Conservation (phyloP, 441 rosid genomes). For the Cnidoscolus chayamansa region DNA sequence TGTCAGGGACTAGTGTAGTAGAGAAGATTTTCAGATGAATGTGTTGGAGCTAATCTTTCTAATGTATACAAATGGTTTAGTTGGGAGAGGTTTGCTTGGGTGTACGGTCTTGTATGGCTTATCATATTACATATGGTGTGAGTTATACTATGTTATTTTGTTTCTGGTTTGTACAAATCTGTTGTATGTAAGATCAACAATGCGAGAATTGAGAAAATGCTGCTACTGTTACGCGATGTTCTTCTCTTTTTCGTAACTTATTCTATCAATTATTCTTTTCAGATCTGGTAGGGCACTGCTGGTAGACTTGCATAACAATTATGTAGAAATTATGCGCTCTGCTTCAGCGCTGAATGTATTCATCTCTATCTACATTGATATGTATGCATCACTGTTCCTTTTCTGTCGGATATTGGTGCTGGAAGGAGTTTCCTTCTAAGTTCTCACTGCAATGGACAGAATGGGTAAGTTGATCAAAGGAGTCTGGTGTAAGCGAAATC, state of each 20-base stretch:
- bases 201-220: background rate
- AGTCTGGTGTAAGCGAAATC: no score
- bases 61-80: conserved; percentile 30
- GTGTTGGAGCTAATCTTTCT: conserved; percentile 16
- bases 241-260: background rate
- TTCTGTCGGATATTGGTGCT: no score
- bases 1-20: conserved; percentile 38
- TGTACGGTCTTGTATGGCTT: conserved; percentile 13
- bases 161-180: conserved; percentile 3
- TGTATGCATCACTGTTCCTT: no score
- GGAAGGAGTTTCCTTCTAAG: no score
- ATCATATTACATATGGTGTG: conserved; percentile 17
- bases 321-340: no score
- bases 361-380: no score
- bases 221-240: background rate
- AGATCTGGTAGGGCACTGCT: no score
- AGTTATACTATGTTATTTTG: conserved; percentile 10
- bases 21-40: conserved; percentile 33
- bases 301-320: no score
- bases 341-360: no score
- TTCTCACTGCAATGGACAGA: no score
- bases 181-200: conserved; percentile 8
- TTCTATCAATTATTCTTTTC: no score
- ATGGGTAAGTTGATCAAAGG: no score
- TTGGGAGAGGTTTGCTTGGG: conserved; percentile 26